Evolutionary conservation across 441 rosid species (phyloP), one percentile per base, ranked within the genome.

Genomic region (Adansonia grandidieri): DNA sequence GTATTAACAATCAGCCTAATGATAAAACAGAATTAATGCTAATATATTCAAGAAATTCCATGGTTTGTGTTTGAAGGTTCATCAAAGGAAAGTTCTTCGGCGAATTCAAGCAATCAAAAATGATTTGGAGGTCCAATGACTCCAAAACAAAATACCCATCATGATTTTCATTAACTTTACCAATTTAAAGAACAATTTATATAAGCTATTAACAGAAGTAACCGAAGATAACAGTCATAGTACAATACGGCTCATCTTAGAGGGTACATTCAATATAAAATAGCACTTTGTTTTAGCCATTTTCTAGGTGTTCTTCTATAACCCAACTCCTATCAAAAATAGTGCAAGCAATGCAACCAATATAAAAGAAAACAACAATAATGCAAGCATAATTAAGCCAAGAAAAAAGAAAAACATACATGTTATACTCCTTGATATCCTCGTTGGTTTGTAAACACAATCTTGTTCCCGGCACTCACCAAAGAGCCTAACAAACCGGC

Each of bases 401-500:
- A 17, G 57, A 17, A 37, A 1, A 14, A 54, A 17, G 9, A 45
- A 64, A 28, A 58, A 69, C 92, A 74, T 87, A 94, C 98, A 97
- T 97, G 86, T 97, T 95, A 80, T 98, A 95, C 87, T 95, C 99
- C 84, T 97, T 97, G 86, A 93, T 92, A 76, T 97, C 98, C 79
- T 95, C 99, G 76, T 90, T 95, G 62, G 98, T 84, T 95, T 97
- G 79, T 95, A 97, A 3, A 92, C 97, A 80, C 99, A 95, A 80
- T 97, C 99, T 82, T 95, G 98, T 80, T 97, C 99, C 20, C 98
- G 85, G 82, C 99, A 97, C 92, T 95, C 99, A 6, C 98, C 98
- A 42, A 86, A 92, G 1, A 90, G 82, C 71, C 98, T 83, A 65
- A 97, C 95, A 62, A 95, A 93, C 3, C 99, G 85, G 85, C 99